Evolutionary conservation across 2,329 filamentous ascomycete genomes (phyloP).

Genomic region (Akanthomyces muscarius): DNA sequence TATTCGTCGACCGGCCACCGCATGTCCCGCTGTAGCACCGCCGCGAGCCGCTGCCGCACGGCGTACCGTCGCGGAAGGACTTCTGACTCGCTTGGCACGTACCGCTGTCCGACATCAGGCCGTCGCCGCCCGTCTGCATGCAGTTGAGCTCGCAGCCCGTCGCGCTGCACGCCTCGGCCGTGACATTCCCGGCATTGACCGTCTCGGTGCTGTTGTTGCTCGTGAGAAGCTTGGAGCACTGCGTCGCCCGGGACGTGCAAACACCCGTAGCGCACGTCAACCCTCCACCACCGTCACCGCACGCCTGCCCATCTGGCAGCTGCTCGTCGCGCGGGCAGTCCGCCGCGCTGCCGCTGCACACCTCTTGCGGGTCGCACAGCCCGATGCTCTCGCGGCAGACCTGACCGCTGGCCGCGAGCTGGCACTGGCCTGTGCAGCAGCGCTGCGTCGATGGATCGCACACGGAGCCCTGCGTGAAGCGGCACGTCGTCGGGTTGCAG

Average conservation of each 20-base stretch:
- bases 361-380: conserved; percentile 72
- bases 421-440: conserved; percentile 61
- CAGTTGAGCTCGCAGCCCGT: conserved; percentile 19
- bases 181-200: conserved; percentile 65
- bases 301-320: conserved; percentile 60
- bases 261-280: conserved; percentile 77
- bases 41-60: conserved; percentile 65
- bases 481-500: conserved; percentile 76
- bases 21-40: conserved; percentile 61
- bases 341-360: conserved; percentile 63
- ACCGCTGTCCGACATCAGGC: neutral
- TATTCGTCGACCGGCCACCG: neutral
- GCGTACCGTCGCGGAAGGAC: conserved; percentile 81
- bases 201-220: conserved; percentile 69
- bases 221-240: conserved; percentile 76
- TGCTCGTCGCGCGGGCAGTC: conserved; percentile 66
- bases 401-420: conserved; percentile 57
- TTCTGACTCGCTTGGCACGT: conserved; percentile 39
- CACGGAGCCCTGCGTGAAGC: conserved; percentile 64
- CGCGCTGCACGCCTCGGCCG: conserved; percentile 55
- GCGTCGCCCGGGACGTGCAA: conserved; percentile 76
- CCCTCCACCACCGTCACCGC: conserved; percentile 53
- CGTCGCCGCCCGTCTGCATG: conserved; percentile 1
- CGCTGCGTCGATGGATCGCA: conserved; percentile 72
- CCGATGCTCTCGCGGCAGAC: conserved; percentile 72